Evolutionary conservation across 345 rosid species (phyloP), one percentile per base, ranked within the genome.

Genomic region (Eucalyptus microcorys): DNA sequence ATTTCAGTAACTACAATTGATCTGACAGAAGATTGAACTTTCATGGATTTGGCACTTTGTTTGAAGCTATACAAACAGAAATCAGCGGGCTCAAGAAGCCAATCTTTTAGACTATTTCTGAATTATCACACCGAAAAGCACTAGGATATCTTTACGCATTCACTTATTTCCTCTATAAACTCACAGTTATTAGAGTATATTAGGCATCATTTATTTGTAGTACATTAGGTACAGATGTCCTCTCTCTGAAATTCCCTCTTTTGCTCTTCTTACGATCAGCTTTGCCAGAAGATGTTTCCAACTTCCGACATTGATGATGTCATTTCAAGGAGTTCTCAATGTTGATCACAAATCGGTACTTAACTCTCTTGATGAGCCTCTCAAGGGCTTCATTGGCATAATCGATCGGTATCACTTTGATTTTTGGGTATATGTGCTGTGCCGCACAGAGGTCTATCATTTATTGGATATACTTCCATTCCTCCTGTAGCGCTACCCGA

Each of bases 271-370:
- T 61, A 11, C 42, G 14, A 45, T 80, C 14, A 80, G 85, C 86
- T 37, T 34, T 16, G 30, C 49, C 4, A 43, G 49, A 81, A 81
- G 22, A 14, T 13, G 1, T 30, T 30, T 14, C 37, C 37, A 14
- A 14, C 37, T 30, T 64, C 71, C 19, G 9, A 64, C 34, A 64
- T 14, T 30, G 71, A 64, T 14, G 66, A 19, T 14, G 71, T 94
- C 90, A 95, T 55, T 96, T 93, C 87, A 97, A 91, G 87, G 97
- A 95, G 88, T 91, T 95, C 92, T 94, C 92, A 10, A 96, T 91
- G 87, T 97, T 98, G 64, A 97, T 96, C 91, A 96, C 98, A 89
- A 97, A 97, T 16, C 98, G 92, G 88, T 95, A 96, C 93, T 94
- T 96, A 76, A 96, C 98, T 87, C 90, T 93, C 91, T 96, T 96